These are phyloP conservation scores for Panicum miliaceum DNA, from an alignment of 176 grass and related monocot genomes.

Conservation along the genomic window DNA sequence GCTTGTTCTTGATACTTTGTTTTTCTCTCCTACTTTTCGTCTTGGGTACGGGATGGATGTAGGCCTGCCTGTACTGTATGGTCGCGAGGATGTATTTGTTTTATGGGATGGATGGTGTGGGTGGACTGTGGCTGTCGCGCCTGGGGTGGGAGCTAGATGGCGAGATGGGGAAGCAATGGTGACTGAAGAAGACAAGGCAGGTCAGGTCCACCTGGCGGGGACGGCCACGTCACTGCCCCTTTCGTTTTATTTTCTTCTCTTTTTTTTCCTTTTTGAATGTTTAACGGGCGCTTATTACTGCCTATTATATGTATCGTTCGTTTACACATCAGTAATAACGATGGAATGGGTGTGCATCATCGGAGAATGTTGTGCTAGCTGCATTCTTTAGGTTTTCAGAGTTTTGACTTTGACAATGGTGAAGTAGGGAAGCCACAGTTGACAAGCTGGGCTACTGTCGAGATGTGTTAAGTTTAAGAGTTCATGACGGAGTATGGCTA, in stretches of 20 bases:
- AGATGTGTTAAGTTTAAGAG: neutral
- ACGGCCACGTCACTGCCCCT: slow-evolving; percentile 12
- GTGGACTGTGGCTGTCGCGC: slow-evolving; percentile 35
- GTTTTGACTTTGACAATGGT: neutral
- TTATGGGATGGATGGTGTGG: slow-evolving; percentile 27
- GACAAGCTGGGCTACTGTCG: neutral
- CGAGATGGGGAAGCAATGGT: slow-evolving; percentile 49
- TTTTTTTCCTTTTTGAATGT: slow-evolving; percentile 26
- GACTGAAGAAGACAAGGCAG: slow-evolving; percentile 3
- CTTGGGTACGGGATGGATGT: slow-evolving; percentile 26
- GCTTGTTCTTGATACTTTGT: slow-evolving; percentile 25
- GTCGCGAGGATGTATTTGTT: slow-evolving; percentile 23
- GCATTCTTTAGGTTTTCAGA: neutral
- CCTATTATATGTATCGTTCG: neutral
- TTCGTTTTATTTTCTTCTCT: slow-evolving; percentile 1
- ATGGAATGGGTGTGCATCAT: neutral
- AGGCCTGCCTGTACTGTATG: neutral
- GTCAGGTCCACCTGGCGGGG: slow-evolving; percentile 3
- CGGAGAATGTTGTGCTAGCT: slow-evolving; percentile 7
- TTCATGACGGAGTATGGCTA: neutral
- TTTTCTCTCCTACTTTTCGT: neutral
- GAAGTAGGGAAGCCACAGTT: neutral
- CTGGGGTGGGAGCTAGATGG: slow-evolving; percentile 29
- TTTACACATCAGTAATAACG: neutral
- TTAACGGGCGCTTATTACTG: neutral